A percentile compares a stretch with the other conserved stretches of the same genome.
Evolutionary conservation across 306 rosid species (phyloP).

Genomic region (Begonia peltatifolia): DNA sequence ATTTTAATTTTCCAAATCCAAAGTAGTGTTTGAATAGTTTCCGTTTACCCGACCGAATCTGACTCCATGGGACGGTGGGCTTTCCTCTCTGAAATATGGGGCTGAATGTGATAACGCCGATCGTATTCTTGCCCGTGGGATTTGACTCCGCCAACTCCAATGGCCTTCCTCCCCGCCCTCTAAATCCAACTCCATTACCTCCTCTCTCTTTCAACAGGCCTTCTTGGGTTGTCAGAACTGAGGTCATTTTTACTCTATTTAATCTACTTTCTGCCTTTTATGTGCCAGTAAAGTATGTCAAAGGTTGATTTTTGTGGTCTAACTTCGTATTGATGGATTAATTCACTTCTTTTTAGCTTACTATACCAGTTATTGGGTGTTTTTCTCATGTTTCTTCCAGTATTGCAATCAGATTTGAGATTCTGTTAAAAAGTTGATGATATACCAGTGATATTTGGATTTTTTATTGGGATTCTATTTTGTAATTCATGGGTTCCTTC

Average conservation of each 20-base stretch:
- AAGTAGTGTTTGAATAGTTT: too few relatives aligned
- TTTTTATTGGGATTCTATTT: too few relatives aligned
- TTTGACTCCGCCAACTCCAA: constrained; percentile 33
- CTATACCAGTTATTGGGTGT: too few relatives aligned
- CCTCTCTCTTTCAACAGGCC: constrained; percentile 51
- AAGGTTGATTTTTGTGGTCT: neutral
- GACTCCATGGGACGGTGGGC: neutral
- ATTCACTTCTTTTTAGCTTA: neutral
- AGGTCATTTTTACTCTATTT: constrained; percentile 23
- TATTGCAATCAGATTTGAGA: too few relatives aligned
- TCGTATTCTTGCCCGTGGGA: constrained; percentile 18
- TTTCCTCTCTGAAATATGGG: neutral
- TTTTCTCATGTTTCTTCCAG: too few relatives aligned
- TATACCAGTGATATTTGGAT: too few relatives aligned
- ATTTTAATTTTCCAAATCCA: too few relatives aligned
- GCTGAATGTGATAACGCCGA: constrained; percentile 12
- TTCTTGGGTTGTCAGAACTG: constrained; percentile 68
- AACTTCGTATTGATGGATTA: too few relatives aligned
- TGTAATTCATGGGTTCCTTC: too few relatives aligned
- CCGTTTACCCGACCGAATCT: too few relatives aligned
- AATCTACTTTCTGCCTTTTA: neutral
- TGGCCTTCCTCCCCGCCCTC: constrained; percentile 32
- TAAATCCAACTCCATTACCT: constrained; percentile 19
- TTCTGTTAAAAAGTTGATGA: too few relatives aligned
- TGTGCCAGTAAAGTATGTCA: neutral